A percentile compares a stretch with the other conserved stretches of the same genome.
Conservation (phyloP, 345 rosid genomes). For the Syzygium aromaticum region DNA sequence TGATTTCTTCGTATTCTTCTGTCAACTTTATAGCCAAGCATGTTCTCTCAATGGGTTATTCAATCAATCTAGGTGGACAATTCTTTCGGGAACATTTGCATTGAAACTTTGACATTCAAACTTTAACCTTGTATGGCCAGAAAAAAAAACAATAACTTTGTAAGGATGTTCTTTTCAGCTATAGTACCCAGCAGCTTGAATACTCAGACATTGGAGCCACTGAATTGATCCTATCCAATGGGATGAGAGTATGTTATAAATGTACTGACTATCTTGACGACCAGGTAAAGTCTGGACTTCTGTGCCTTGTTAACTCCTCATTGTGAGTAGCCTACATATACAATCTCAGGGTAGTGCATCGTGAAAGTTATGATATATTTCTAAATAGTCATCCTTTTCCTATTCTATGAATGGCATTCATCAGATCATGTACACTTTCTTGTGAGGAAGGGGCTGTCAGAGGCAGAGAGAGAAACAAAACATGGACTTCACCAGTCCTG, state of each 20-base stretch:
- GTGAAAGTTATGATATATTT: neutral
- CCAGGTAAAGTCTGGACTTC: constrained; percentile 39
- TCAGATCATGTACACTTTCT: neutral
- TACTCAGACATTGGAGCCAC: constrained; percentile 68
- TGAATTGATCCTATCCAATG: constrained; percentile 76
- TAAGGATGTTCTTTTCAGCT: constrained; percentile 36
- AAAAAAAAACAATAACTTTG: constrained; percentile 7
- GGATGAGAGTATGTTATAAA: constrained; percentile 78
- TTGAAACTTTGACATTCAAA: neutral
- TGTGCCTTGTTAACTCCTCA: neutral
- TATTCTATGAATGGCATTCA: neutral
- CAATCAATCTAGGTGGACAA: neutral
- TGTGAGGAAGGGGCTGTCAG: neutral
- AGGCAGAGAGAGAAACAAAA: neutral
- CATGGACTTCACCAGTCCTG: neutral
- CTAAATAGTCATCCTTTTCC: neutral
- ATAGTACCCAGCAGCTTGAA: constrained; percentile 40
- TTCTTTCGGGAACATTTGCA: neutral
- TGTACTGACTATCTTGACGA: constrained; percentile 82
- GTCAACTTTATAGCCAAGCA: neutral
- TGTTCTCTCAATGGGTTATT: neutral
- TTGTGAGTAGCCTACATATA: neutral
- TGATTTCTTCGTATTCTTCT: neutral
- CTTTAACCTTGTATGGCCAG: constrained; percentile 10
- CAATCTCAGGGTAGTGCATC: neutral